Base-by-base conservation (phyloP, 1,284 basidiomycete genomes). In the Malassezia japonica region DNA sequence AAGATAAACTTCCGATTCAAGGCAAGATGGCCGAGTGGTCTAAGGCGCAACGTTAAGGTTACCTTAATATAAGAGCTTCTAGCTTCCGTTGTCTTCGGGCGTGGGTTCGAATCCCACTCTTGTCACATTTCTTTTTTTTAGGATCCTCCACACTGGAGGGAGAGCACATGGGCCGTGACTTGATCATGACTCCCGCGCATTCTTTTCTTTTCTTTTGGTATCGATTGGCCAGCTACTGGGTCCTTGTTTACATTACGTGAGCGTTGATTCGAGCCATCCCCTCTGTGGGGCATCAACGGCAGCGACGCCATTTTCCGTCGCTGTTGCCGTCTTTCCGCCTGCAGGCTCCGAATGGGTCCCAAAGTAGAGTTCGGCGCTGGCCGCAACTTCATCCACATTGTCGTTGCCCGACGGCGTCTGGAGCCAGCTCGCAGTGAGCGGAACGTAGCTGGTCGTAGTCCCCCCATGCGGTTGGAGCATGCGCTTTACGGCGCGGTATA, bases 41-140 rank as follows among this genome's bases (percentile, higher is more conserved):
- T 49, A 45, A 56, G 49, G 48, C 46, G 48, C 54, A 49, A 56
- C 51, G 51, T 54, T 54, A 54, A 54, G 51, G 51, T 48, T 48
- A 44, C 46, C 51, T 54, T 54, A 54, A 54, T 54, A 25, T 28
- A 43, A 7, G 43, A 54, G 51, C 51, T 42, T 29, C 18, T 27
- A 54, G 51, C 51, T 54, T 54, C 51, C 51, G 51, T 54, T 54
- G 51, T 54, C 51, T 54, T 54, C 51, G 56, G 56, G 56, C 57
- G 57, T 60, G 57, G 57, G 57, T 60, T 60, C 57, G 57, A 60
- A 60, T 60, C 57, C 57, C 57, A 60, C 57, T 59, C 50, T 59
- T 55, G 54, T 59, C 56, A 59, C 61, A 63, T n/a, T 55, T 47
- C 46, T 53, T 29, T 39, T n/a, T n/a, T n/a, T n/a, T n/a, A n/a